Conservation (phyloP, 2,329 filamentous ascomycete genomes). For the Aspergillus floridensis region DNA sequence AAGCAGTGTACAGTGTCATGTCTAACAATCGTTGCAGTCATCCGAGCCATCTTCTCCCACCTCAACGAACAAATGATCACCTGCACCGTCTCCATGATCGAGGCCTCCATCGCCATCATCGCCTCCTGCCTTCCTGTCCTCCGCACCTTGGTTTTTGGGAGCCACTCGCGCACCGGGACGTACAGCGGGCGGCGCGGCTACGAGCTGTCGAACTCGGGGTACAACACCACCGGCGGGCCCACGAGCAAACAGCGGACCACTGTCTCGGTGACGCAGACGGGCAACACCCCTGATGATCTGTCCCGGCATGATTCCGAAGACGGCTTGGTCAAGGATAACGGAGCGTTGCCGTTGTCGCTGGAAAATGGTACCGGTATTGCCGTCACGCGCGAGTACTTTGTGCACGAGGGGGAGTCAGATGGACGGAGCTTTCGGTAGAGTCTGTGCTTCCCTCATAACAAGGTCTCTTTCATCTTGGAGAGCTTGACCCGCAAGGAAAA, state of each 20-base stretch:
- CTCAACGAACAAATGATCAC: conserved; percentile 24
- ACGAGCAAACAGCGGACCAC: conserved; percentile 12
- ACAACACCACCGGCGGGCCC: conserved; percentile 1
- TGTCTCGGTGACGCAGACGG: conserved; percentile 12
- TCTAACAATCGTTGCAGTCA: conserved; percentile 14
- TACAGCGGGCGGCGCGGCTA: conserved; percentile 20
- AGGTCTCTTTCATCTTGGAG: no score
- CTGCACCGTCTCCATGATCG: conserved; percentile 26
- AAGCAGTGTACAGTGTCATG: neutral
- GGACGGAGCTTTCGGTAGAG: neutral
- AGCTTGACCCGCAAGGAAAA: no score
- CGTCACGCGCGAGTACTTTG: conserved; percentile 20
- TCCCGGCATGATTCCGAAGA: conserved; percentile 21
- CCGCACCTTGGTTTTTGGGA: conserved; percentile 26
- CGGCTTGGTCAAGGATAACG: conserved; percentile 15
- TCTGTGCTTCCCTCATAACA: no score
- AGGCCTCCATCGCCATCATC: conserved; percentile 22
- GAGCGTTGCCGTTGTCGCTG: neutral
- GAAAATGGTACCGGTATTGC: conserved; percentile 14
- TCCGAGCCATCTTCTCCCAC: conserved; percentile 22
- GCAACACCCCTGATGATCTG: conserved; percentile 8
- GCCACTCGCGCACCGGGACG: conserved; percentile 20
- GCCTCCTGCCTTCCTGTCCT: conserved; percentile 19
- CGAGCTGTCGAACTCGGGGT: conserved; percentile 18
- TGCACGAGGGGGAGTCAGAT: conserved; percentile 7